Evolutionary conservation across 371 early-diverging fungal species (phyloP).

Genomic region (Phascolomyces articulosus): DNA sequence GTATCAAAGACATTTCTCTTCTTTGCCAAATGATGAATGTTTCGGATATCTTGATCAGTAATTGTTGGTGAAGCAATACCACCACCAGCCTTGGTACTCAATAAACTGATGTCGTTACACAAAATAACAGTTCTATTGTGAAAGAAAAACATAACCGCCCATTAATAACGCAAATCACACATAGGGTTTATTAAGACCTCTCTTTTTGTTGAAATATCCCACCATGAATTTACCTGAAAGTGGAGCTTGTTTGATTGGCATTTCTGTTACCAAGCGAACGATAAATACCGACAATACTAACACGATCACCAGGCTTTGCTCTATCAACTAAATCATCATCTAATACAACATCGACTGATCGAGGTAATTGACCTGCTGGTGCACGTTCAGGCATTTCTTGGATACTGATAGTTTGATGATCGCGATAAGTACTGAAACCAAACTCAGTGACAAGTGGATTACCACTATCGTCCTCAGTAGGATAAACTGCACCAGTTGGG

Average conservation of each 20-base stretch:
- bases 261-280: slow-evolving; percentile 84
- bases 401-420: slow-evolving; percentile 95
- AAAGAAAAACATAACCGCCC: too few species aligned
- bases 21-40: slow-evolving; percentile 80
- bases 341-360: slow-evolving; percentile 96
- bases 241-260: slow-evolving; percentile 77
- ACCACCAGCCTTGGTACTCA: slow-evolving; percentile 79
- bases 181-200: too few species aligned
- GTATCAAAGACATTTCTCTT: slow-evolving; percentile 80
- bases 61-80: slow-evolving; percentile 62
- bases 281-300: slow-evolving; percentile 96
- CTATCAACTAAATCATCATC: slow-evolving; percentile 97
- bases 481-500: slow-evolving; percentile 77
- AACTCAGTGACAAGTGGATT: slow-evolving; percentile 94
- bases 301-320: slow-evolving; percentile 99
- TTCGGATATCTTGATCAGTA: slow-evolving; percentile 81
- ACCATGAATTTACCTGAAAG: slow-evolving; percentile 66
- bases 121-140: slow-evolving; percentile 84
- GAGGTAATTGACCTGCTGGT: slow-evolving; percentile 97
- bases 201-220: too few species aligned
- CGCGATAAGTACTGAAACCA: slow-evolving; percentile 93
- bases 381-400: slow-evolving; percentile 99
- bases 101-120: slow-evolving; percentile 87
- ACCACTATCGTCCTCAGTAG: slow-evolving; percentile 93
- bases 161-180: too few species aligned